Conservation (phyloP, 2,329 filamentous ascomycete genomes). For the Botrytis sinoallii region DNA sequence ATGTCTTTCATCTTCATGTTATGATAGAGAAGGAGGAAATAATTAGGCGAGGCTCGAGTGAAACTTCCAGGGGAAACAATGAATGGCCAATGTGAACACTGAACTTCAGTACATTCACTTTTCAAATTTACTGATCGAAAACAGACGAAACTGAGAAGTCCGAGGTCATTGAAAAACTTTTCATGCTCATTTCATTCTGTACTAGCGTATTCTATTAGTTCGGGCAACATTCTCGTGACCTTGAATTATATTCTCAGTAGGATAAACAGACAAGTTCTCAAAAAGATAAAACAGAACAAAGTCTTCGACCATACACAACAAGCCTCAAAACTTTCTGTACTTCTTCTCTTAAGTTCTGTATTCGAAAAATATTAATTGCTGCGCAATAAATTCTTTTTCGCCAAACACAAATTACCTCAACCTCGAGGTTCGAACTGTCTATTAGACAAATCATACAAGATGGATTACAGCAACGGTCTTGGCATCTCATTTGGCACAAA, state of each 20-base stretch:
- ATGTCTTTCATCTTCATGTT: not conserved
- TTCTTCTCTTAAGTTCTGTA: not conserved
- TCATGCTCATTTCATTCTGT: not conserved
- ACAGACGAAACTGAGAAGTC: not conserved
- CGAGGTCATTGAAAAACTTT: not conserved
- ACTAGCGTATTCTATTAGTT: not conserved
- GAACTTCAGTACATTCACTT: not conserved
- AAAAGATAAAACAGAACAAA: not conserved
- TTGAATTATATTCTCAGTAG: not conserved
- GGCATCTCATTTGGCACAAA: conserved; percentile 2
- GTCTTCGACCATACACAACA: not conserved
- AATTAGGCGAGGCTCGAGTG: not conserved
- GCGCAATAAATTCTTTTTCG: not conserved
- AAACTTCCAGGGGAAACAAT: not conserved
- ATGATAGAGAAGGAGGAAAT: not conserved
- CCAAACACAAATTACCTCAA: not conserved
- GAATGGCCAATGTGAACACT: not conserved
- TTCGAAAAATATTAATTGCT: not conserved
- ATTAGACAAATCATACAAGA: not conserved
- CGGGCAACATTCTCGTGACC: not conserved
- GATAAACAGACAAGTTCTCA: not conserved
- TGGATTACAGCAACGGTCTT: conserved; percentile 5
- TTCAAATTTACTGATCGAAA: not conserved
- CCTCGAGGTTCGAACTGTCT: not conserved
- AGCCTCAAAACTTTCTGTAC: not conserved